Evolutionary conservation across 2,329 filamentous ascomycete genomes (phyloP), one percentile per base, ranked within the genome.

Genomic region (Neofusicoccum sp.): DNA sequence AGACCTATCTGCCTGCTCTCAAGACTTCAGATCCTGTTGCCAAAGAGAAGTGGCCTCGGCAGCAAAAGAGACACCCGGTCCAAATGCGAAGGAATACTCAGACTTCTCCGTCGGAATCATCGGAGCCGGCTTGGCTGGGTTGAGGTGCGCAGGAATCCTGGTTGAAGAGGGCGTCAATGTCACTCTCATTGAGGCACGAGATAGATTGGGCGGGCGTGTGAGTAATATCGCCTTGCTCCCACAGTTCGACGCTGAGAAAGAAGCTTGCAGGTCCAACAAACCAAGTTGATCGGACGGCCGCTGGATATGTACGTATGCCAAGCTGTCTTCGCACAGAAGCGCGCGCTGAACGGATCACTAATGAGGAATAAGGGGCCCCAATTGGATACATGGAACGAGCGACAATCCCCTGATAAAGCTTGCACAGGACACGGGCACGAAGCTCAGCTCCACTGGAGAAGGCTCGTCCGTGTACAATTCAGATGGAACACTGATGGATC

Each of bases 321-420:
- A 20, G 20, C 20, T 20, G 1, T 20, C 20, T 20, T 20, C 20
- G 2, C 20, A 20, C 20, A 20, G 20, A 20, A 20, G 20, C 20
- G 20, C 20, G 4, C 26, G 7, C 31, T 36, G n/a, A 26, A 12
- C 5, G 14, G 7, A 6, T 14, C 6, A 24, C 16, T 20, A 33
- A 41, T 9, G 7, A 48, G 34, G 44, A 58, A 45, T 44, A 61
- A 65, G 83, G 33, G 89, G 89, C 0, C 87, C 89, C n/a, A 92
- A 91, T 67, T 92, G 89, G 89, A 90, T 92, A 56, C 89, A 92
- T 63, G 89, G 89, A 34, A 90, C 87, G 5, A 78, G 84, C 0
- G 80, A 86, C 63, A 92, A 91, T 68, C 87, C 89, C 0, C 89
- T 91, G 14, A 72, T 88, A 40, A 84, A 88, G 44, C 76, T 91